These are phyloP conservation scores for Ascomycota sp. DNA, from an alignment of 2,329 filamentous ascomycete genomes.

Conservation along the genomic window DNA sequence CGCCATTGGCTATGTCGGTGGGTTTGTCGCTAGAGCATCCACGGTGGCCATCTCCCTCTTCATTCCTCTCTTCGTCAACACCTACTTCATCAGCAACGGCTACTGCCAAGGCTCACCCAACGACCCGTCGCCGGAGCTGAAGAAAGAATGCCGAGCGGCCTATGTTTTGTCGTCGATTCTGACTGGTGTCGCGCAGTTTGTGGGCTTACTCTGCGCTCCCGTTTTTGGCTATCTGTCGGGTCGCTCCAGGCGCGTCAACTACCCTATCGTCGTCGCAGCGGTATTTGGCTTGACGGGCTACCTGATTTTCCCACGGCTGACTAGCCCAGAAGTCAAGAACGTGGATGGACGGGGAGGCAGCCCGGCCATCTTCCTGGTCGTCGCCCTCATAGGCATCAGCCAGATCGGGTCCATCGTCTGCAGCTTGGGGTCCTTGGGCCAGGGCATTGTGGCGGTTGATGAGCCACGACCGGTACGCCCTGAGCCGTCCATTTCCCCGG, in stretches of 20 bases:
- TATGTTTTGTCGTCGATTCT: conserved; percentile 75
- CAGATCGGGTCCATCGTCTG: conserved; percentile 95
- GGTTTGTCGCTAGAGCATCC: conserved; percentile 82
- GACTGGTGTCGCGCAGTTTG: conserved; percentile 70
- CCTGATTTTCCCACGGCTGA: conserved; percentile 47
- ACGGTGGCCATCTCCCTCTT: conserved; percentile 91
- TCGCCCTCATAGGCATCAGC: conserved; percentile 64
- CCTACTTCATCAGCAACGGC: conserved; percentile 63
- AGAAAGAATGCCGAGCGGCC: conserved; percentile 61
- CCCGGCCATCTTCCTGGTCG: conserved; percentile 49
- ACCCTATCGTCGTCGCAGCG: conserved; percentile 51
- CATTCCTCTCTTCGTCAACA: conserved; percentile 78
- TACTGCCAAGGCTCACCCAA: conserved; percentile 48
- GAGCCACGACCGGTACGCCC: conserved; percentile 9
- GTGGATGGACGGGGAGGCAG: conserved; percentile 43
- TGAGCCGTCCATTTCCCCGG: conserved; percentile 10
- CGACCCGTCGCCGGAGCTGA: conserved; percentile 49
- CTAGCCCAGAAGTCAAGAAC: conserved; percentile 50
- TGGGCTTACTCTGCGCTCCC: conserved; percentile 67
- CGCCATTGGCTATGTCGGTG: conserved; percentile 70
- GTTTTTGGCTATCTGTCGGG: conserved; percentile 72
- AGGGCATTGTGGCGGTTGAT: conserved; percentile 44
- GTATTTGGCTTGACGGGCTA: conserved; percentile 60
- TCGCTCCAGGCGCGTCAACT: conserved; percentile 40
- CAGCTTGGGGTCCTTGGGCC: conserved; percentile 69